Conservation (phyloP, 116 monocot species). For the Trichopus zeylanicus region DNA sequence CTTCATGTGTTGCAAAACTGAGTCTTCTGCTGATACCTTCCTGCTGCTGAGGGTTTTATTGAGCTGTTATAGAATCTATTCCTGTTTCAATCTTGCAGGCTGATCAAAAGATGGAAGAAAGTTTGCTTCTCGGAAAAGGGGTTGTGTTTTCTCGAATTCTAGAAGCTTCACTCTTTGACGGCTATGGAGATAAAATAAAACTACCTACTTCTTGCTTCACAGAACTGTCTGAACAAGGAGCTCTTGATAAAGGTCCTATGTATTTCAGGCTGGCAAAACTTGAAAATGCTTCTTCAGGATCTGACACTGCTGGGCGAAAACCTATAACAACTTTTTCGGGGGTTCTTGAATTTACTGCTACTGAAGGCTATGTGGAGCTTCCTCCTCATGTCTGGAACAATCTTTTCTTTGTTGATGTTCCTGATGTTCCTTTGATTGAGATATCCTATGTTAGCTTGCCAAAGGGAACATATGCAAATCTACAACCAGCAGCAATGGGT, state of each 20-base stretch:
- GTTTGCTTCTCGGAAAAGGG: constrained; percentile 52
- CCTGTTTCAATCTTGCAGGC: constrained; percentile 32
- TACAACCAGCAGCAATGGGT: constrained; percentile 59
- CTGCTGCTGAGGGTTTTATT: no score
- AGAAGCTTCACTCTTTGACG: constrained; percentile 65
- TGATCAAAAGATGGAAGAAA: constrained; percentile 70
- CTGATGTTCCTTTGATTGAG: constrained; percentile 56
- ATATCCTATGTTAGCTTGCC: constrained; percentile 65
- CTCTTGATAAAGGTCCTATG: constrained; percentile 96
- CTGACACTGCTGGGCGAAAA: constrained; percentile 19
- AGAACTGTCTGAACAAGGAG: constrained; percentile 80
- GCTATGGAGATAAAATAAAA: constrained; percentile 89
- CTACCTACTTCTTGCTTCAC: constrained; percentile 83
- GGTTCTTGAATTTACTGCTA: constrained; percentile 91
- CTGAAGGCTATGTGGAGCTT: constrained; percentile 74
- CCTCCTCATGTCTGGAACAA: constrained; percentile 91
- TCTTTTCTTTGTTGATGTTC: constrained; percentile 31
- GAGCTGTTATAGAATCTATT: background rate
- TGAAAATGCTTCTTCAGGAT: constrained; percentile 18
- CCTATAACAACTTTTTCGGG: constrained; percentile 66
- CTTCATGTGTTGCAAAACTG: no score
- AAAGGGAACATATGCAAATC: constrained; percentile 89
- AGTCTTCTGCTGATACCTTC: no score
- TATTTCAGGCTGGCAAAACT: constrained; percentile 65
- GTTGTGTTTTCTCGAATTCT: constrained; percentile 53